Evolutionary conservation across 202 grass and related monocot species (phyloP), one percentile per base, ranked within the genome.

Genomic region (Saccharum hybrid): DNA sequence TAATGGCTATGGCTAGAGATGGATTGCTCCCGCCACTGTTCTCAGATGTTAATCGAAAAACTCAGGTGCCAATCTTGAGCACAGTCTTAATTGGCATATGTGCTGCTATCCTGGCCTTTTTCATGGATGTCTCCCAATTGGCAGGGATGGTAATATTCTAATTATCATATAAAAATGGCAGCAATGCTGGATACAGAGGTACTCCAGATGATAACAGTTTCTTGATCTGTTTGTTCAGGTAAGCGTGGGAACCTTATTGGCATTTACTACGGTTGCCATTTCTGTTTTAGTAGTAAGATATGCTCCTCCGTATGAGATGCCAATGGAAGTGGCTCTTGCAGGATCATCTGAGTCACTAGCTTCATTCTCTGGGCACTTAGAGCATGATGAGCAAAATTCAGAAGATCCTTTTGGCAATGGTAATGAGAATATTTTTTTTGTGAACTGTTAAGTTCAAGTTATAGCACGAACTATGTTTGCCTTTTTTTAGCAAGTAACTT

Each of bases 1-100:
- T 91, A 71, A 93, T 97, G 95, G 95, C 95, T 70, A 94, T 97
- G 94, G 90, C 92, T 76, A 92, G 94, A 90, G 92, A 97, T 84
- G 92, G 94, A 57, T 83, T 97, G 69, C 79, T 93, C 77, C 92
- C 92, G 12, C 70, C 88, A 63, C 76, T 94, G 16, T 97, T 97
- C 70, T 90, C 92, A 68, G 76, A 72, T 70, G 88, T 97, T 69
- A 83, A 89, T 86, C 74, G 57, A 46, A 74, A 62, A 21, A 97
- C 92, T 39, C 88, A 94, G 90, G 88, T 97, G 34, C 92, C 90
- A 65, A 94, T 84, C 51, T 88, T 89, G 48, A 93, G 94, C 80
- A 97, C 92, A 68, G 45, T 97, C 37, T 80, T 92, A 85, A 87
- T 92, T 48, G 94, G 94, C 30, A 87, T 77, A 56, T 97, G 78